These are phyloP conservation scores for Cyberlindnera xishuangbannaensis DNA, from an alignment of 805 yeast genomes.

Conservation along the genomic window DNA sequence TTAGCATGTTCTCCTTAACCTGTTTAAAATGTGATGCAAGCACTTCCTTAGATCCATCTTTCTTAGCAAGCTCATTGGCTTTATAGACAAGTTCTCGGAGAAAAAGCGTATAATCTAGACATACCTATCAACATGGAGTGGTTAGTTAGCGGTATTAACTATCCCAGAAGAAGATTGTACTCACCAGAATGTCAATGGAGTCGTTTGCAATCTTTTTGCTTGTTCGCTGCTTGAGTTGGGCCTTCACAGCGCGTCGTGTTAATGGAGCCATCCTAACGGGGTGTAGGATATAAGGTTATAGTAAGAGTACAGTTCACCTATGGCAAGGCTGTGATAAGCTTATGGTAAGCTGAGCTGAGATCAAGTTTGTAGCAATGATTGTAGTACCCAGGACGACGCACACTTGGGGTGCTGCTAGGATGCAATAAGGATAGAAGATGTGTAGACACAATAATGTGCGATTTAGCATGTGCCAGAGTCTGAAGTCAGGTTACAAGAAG, in stretches of 20 bases:
- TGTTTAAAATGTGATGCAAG: constrained; percentile 36
- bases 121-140: no score
- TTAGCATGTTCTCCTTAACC: constrained; percentile 29
- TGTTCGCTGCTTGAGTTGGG: constrained; percentile 22
- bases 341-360: no score
- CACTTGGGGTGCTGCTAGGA: no score
- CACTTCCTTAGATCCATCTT: constrained; percentile 38
- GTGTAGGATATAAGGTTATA: no score
- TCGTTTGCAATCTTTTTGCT: constrained; percentile 29
- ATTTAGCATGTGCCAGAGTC: no score
- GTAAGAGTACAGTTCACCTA: no score
- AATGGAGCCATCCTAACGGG: constrained; percentile 20
- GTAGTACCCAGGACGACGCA: no score
- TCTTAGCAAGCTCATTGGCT: constrained; percentile 33
- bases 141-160: background rate
- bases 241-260: constrained; percentile 14
- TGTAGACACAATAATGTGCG: no score
- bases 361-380: no score
- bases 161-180: constrained; percentile 1
- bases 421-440: no score
- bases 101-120: constrained; percentile 45
- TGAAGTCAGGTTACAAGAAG: no score
- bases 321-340: no score
- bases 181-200: constrained; percentile 34
- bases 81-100: constrained; percentile 32